A percentile compares a stretch with the other conserved stretches of the same genome.
Evolutionary conservation across 2,329 filamentous ascomycete genomes (phyloP).

Genomic region (Paecilomyces formosus): DNA sequence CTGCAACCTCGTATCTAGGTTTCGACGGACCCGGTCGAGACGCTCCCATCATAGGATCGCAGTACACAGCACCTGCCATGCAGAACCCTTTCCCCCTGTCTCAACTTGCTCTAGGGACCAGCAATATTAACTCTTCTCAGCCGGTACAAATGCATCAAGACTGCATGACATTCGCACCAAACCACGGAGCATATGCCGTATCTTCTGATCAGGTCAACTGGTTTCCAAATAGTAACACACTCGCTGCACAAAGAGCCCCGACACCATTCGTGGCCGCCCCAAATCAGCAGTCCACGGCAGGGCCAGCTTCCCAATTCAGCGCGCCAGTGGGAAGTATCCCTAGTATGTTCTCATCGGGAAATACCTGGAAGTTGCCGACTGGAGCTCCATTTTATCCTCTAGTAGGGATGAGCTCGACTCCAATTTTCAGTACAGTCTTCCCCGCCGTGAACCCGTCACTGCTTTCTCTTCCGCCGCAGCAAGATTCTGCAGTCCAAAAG

Average conservation of each 20-base stretch:
- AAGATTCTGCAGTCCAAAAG: slow-evolving; percentile 11
- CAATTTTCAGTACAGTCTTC: slow-evolving; percentile 1
- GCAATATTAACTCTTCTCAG: slow-evolving; percentile 6
- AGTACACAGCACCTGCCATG: slow-evolving; percentile 6
- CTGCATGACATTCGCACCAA: slow-evolving; percentile 6
- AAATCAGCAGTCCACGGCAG: slow-evolving; percentile 5
- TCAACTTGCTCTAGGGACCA: slow-evolving; percentile 1
- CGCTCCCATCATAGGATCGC: neutral
- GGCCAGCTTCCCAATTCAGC: slow-evolving; percentile 1
- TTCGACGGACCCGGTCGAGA: neutral
- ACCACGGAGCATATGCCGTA: slow-evolving; percentile 5
- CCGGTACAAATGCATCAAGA: slow-evolving; percentile 8
- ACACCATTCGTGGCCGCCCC: slow-evolving; percentile 6
- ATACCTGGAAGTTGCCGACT: neutral
- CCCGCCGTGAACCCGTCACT: slow-evolving; percentile 7
- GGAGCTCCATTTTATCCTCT: slow-evolving; percentile 5
- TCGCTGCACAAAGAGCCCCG: slow-evolving; percentile 6
- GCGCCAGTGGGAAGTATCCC: slow-evolving; percentile 1
- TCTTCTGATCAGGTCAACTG: slow-evolving; percentile 9
- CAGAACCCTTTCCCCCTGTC: slow-evolving; percentile 6
- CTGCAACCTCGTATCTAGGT: neutral
- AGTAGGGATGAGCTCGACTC: slow-evolving; percentile 5
- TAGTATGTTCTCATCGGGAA: neutral
- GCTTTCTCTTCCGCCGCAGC: slow-evolving; percentile 2
- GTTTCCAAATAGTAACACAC: slow-evolving; percentile 9